A percentile compares a stretch with the other conserved stretches of the same genome.
phyloP scores from a whole-genome alignment of 169 alveolate species.

The Eimeria falciformis region DNA sequence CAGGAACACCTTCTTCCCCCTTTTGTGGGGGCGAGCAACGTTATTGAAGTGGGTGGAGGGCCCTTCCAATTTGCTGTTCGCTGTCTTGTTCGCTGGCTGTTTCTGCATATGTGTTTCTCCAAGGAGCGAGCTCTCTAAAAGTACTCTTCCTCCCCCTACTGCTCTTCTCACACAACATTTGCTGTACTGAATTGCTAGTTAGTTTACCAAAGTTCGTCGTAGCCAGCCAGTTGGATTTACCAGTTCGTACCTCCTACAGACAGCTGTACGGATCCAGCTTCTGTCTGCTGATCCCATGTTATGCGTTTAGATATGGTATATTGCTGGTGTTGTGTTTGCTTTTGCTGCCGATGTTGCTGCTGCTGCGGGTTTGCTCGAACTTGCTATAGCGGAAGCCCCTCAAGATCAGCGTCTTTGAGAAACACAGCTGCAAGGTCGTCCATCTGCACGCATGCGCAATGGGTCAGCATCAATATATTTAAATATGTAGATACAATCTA shows the following conservation, averaged over 20 bases:
- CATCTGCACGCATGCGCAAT: too few relatives aligned
- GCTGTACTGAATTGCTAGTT: background rate
- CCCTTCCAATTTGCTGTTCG: too few relatives aligned
- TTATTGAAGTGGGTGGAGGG: too few relatives aligned
- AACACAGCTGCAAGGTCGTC: slow-evolving; percentile 28
- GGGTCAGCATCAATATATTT: too few relatives aligned
- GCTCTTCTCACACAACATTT: background rate
- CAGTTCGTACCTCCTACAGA: background rate
- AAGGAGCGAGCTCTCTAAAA: too few relatives aligned
- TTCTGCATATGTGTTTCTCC: too few relatives aligned
- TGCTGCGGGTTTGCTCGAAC: background rate
- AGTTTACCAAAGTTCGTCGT: background rate
- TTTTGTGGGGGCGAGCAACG: too few relatives aligned
- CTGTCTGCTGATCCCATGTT: background rate
- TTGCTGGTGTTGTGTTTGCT: background rate
- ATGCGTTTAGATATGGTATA: background rate
- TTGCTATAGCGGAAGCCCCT: slow-evolving; percentile 24
- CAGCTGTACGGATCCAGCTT: background rate
- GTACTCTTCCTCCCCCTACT: too few relatives aligned
- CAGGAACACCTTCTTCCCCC: too few relatives aligned
- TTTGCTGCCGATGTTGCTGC: slow-evolving; percentile 42
- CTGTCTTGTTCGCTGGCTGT: too few relatives aligned
- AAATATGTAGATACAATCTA: too few relatives aligned
- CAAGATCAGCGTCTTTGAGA: slow-evolving; percentile 13
- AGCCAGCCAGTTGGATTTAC: background rate